Base-by-base conservation (phyloP, 192 early-diverging fungal genomes). In the Phycomyces blakesleeanus region DNA sequence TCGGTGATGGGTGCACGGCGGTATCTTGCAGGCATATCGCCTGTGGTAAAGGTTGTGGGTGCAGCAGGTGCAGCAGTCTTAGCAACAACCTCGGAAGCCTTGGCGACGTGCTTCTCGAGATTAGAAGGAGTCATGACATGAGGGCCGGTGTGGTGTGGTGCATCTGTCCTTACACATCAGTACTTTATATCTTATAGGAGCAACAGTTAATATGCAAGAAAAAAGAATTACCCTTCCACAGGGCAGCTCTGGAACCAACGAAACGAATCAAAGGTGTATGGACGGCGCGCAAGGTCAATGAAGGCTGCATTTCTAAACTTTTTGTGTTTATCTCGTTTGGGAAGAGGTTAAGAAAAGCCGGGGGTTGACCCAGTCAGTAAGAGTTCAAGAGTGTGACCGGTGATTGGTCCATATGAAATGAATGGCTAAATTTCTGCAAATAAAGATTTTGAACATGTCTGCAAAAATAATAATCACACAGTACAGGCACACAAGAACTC, bases 11-110 rank as follows among this genome's bases (percentile, higher is more conserved):
- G 49, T 20, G 68, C 61, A 25, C 76, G 74, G 20, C 60, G 69
- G 55, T 74, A 82, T 26, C 75, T 69, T 21, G 68, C 25, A 18
- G 77, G 77, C 21, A 82, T 56, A 10, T 79, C 59, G 14, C 67
- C 40, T 34, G 29, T 34, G 29, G 29, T 34, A 55, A 77, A 77
- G 34, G 77, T 75, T 40, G 77, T 27, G 24, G 59, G 34, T 16
- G 59, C 38, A 39, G 66, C 50, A 15, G 26, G 6, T 25, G 63
- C 21, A 6, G 73, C 18, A 37, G 52, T 20, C 16, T 25, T 6
- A n/a, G 41, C 7, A 51, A 54, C 54, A 37, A 56, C 41, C 18
- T 63, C 38, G 22, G 52, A 52, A 7, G 66, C 58, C 55, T 63
- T 44, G 24, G 68, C 63, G 20, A 67, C 64, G 14, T 69, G 64